Evolutionary conservation across 352 stramenopile species (phyloP).

Genomic region (Pythium aphanidermatum): DNA sequence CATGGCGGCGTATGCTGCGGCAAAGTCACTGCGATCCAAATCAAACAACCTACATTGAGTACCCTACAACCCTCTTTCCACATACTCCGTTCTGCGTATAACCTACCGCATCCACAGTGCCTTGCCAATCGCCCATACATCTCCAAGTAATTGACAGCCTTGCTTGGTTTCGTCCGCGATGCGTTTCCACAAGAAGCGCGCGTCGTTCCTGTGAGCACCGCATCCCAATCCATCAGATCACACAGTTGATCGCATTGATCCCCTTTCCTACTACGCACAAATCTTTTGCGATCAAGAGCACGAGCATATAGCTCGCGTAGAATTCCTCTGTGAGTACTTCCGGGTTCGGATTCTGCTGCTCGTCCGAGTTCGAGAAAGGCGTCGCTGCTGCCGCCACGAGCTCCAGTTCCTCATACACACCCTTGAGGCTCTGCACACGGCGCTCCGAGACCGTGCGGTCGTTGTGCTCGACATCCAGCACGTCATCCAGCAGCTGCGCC

Average conservation of each 20-base stretch:
- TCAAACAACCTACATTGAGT: not conserved
- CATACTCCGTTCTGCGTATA: too few species aligned
- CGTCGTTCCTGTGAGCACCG: conserved; percentile 34
- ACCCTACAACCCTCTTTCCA: too few species aligned
- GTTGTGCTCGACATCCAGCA: conserved; percentile 19
- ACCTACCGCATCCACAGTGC: conserved; percentile 53
- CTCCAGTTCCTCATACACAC: conserved; percentile 47
- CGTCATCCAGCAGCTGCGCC: conserved; percentile 27
- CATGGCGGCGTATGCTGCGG: conserved; percentile 47
- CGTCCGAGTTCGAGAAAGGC: not conserved
- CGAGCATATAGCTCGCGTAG: conserved; percentile 49
- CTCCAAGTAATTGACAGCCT: conserved; percentile 26
- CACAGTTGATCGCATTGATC: not conserved
- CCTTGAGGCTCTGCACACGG: conserved; percentile 30
- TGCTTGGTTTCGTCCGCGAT: conserved; percentile 40
- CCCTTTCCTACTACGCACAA: conserved; percentile 26
- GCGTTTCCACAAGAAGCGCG: conserved; percentile 73
- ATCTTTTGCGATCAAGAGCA: conserved; percentile 43
- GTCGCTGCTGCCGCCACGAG: conserved; percentile 35
- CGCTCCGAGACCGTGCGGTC: conserved; percentile 13
- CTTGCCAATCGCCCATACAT: conserved; percentile 63
- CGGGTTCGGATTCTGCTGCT: conserved; percentile 21
- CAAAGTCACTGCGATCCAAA: conserved; percentile 31
- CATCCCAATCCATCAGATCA: not conserved
- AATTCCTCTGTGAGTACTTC: conserved; percentile 39